phyloP scores from a whole-genome alignment of 768 basidiomycete species.

The Amanita rubescens region DNA sequence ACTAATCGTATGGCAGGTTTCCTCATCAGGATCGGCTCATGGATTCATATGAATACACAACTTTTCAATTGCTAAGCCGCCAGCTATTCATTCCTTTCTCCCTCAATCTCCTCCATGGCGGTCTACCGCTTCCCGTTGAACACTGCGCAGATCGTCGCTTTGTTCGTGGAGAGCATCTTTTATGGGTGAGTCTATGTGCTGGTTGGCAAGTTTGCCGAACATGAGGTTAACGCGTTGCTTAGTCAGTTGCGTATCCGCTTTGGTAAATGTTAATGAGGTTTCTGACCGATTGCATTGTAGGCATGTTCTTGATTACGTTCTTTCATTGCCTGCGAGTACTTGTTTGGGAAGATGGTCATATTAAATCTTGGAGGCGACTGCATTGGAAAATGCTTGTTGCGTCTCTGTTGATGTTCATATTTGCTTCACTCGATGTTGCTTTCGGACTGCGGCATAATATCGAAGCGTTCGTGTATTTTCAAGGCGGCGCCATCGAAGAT shows the following conservation, averaged over 20 bases:
- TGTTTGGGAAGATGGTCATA: constrained; percentile 21
- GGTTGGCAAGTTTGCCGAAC: no score
- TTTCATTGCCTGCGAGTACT: constrained; percentile 27
- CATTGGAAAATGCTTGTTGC: constrained; percentile 30
- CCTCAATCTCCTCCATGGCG: background rate
- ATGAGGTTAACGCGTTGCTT: background rate
- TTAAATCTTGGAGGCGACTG: constrained; percentile 18
- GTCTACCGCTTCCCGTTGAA: constrained; percentile 21
- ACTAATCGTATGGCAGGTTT: background rate
- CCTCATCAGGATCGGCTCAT: background rate
- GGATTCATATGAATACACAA: background rate
- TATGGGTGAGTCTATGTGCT: constrained; percentile 22
- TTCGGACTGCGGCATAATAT: constrained; percentile 35
- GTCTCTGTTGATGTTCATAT: constrained; percentile 30
- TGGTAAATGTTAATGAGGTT: background rate
- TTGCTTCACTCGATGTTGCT: constrained; percentile 34
- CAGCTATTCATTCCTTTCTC: background rate
- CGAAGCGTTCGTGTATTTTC: constrained; percentile 31
- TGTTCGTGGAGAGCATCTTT: constrained; percentile 34
- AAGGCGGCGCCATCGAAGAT: constrained; percentile 24
- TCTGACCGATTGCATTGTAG: constrained; percentile 13
- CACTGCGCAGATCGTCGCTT: constrained; percentile 30
- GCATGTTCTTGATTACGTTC: constrained; percentile 31
- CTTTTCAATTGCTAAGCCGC: background rate
- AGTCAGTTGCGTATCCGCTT: background rate